Evolutionary conservation across 2,329 filamentous ascomycete species (phyloP), one percentile per base, ranked within the genome.

Genomic region (Hypoxylon sp.): DNA sequence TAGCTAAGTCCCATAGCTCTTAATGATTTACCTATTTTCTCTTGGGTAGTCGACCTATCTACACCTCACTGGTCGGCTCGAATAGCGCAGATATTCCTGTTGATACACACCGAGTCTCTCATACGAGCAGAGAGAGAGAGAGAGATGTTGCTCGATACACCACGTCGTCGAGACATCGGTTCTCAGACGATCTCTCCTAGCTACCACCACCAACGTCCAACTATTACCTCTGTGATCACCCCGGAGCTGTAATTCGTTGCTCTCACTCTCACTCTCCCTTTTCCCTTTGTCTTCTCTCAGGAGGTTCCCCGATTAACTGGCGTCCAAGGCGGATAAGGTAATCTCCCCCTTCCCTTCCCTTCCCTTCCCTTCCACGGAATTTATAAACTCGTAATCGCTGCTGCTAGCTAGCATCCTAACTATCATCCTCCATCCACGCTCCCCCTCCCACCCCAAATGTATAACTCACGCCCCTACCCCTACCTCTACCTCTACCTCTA

Each of bases 1-100:
- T 22, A 51, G 55, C 51, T 35, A 55, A 57, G 50, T 35, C 33
- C 44, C 39, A 39, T 44, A 35, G 46, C 51, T 51, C 42, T 35
- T 26, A 11, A 13, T 37, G 39, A 19, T 31, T 53, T 59, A 31
- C 46, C 53, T 22, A 17, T 37, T 44, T 55, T 51, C 19, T 22
- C 44, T 57, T 29, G 19, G 17, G 46, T 57, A 52, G 22, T 47
- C 31, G 39, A 35, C 54, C 13, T 47, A 44, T 44, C 17, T 44
- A 44, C 39, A 6, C 4, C 9, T 33, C 19, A 22, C 29, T 17
- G n/a, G n/a, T 47, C 44, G 8, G n/a, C 22, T 29, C 24, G 17
- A 22, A 19, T 22, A 22, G 39, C 9, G 17, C 17, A 22, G 39
- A 19, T 5, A 44, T n/a, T 22, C 39, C 39, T 22, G 17, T 44